Evolutionary conservation across 75 land plant species (phyloP).

Genomic region (Selaginella moellendorffii): DNA sequence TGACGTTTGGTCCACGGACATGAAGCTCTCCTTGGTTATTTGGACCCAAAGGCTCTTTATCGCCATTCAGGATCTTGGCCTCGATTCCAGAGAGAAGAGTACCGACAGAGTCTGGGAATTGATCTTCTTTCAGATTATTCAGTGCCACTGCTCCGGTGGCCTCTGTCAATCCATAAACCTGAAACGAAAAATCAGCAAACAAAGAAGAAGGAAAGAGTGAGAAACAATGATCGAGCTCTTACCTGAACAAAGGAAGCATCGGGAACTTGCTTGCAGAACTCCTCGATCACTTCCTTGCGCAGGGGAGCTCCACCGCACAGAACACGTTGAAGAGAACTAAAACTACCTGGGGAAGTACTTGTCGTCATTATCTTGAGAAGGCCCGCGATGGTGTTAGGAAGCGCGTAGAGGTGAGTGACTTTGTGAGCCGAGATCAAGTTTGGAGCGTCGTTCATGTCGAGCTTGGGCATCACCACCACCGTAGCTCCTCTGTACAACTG

Average conservation of each 20-base stretch:
- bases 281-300: background rate
- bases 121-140: background rate
- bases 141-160: background rate
- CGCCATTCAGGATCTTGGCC: background rate
- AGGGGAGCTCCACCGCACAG: background rate
- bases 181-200: too few species aligned
- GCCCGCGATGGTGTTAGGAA: background rate
- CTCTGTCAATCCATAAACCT: background rate
- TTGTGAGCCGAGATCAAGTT: background rate
- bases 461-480: background rate
- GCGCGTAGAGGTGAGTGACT: background rate
- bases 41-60: background rate
- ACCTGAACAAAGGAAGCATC: background rate
- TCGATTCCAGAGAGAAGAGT: background rate
- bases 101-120: background rate
- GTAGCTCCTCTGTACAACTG: background rate
- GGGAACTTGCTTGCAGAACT: background rate
- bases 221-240: too few species aligned
- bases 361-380: background rate
- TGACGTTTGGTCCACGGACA: background rate
- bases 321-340: constrained; percentile 1
- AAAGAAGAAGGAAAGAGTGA: too few species aligned
- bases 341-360: background rate
- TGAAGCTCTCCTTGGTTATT: background rate
- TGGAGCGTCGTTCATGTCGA: background rate